Evolutionary conservation across 768 basidiomycete genomes (phyloP).

Genomic region (Daedaleopsis sinensis): DNA sequence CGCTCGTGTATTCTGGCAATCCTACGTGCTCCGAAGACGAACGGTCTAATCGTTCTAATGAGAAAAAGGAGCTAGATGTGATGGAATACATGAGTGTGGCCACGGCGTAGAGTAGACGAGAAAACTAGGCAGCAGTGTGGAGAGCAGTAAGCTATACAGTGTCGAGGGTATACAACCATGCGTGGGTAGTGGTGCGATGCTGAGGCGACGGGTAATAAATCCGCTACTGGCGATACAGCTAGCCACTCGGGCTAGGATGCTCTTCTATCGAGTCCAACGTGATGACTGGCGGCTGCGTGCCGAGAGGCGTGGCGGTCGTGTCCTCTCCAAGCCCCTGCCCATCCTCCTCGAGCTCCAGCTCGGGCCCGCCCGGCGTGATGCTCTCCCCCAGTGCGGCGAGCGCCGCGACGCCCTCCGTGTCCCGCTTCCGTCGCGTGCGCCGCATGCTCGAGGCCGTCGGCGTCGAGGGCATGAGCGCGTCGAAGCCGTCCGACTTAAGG

Average conservation of each 20-base stretch:
- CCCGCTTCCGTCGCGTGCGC: slow-evolving; percentile 20
- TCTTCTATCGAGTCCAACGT: slow-evolving; percentile 22
- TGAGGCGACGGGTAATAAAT: slow-evolving; percentile 1
- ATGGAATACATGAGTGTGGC: slow-evolving; percentile 9
- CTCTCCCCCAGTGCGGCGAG: slow-evolving; percentile 17
- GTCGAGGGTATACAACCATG: slow-evolving; percentile 20
- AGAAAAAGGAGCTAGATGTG: background rate
- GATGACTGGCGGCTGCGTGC: slow-evolving; percentile 8
- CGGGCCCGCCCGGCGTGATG: slow-evolving; percentile 13
- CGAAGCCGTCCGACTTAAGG: slow-evolving; percentile 57
- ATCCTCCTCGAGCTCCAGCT: slow-evolving; percentile 1
- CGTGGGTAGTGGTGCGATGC: slow-evolving; percentile 4
- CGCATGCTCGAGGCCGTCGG: slow-evolving; percentile 23
- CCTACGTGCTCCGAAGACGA: too few species aligned
- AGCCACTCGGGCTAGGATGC: slow-evolving; percentile 14
- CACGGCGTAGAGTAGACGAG: slow-evolving; percentile 11
- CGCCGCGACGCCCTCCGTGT: slow-evolving; percentile 17
- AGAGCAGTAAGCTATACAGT: slow-evolving; percentile 25
- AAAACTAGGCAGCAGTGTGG: slow-evolving; percentile 18
- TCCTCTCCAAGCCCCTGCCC: too few species aligned
- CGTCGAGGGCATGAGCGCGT: slow-evolving; percentile 22
- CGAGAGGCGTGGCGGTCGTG: slow-evolving; percentile 8
- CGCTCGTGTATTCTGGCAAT: too few species aligned
- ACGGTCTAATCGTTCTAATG: too few species aligned
- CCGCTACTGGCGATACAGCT: slow-evolving; percentile 17